A percentile compares a stretch with the other conserved stretches of the same genome.
Evolutionary conservation across 164 flowering plant species (phyloP).

Genomic region (Sedum album): DNA sequence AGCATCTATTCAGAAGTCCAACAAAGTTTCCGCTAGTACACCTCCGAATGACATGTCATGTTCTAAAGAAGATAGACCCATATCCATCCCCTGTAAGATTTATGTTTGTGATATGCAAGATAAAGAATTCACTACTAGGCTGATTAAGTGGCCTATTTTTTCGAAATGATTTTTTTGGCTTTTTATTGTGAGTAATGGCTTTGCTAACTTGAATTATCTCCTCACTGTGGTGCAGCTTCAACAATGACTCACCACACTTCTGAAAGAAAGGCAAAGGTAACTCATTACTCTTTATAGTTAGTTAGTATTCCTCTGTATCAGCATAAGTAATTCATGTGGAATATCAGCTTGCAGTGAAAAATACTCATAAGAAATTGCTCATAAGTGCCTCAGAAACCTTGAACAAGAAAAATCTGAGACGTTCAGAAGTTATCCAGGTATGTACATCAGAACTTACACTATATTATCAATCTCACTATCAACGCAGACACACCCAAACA

Average conservation of each 20-base stretch:
- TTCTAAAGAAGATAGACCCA: constrained; percentile 13
- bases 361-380: constrained; percentile 35
- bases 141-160: background rate
- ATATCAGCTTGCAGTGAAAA: constrained; percentile 32
- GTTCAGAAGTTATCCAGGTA: constrained; percentile 32
- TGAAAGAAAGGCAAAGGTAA: constrained; percentile 31
- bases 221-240: constrained; percentile 33
- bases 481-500: background rate
- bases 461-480: too few species aligned
- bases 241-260: constrained; percentile 29
- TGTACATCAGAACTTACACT: constrained; percentile 2
- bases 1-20: constrained; percentile 72
- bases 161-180: background rate
- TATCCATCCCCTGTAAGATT: constrained; percentile 31
- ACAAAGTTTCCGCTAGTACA: constrained; percentile 19
- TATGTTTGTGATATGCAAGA: background rate
- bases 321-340: constrained; percentile 6
- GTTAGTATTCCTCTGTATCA: background rate
- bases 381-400: constrained; percentile 24
- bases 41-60: constrained; percentile 18
- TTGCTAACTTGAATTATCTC: background rate
- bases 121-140: too few species aligned
- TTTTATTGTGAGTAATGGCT: background rate
- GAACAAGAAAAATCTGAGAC: constrained; percentile 29
- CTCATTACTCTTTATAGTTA: background rate